Evolutionary conservation across 2,329 filamentous ascomycete species (phyloP).

Genomic region (Periconia digitata): DNA sequence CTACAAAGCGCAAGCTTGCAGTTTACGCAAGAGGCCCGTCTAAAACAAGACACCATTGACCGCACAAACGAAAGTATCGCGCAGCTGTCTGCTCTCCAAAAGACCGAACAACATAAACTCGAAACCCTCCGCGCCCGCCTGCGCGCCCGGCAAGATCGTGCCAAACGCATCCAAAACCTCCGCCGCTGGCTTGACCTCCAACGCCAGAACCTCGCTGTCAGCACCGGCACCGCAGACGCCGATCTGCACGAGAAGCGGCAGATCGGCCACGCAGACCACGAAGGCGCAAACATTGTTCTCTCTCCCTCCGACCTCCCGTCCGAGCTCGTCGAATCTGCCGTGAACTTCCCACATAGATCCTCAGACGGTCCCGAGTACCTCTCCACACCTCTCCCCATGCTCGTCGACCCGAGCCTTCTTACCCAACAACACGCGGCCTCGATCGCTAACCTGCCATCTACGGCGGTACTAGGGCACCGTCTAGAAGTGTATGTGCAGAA

Average conservation of each 20-base stretch:
- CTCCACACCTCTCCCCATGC: slow-evolving; percentile 24
- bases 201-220: slow-evolving; percentile 54
- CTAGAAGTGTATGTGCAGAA: slow-evolving; percentile 70
- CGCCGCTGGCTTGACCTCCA: slow-evolving; percentile 73
- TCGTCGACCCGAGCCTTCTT: slow-evolving; percentile 18
- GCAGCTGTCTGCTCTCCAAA: slow-evolving; percentile 75
- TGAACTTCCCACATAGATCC: slow-evolving; percentile 30
- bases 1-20: slow-evolving; percentile 76
- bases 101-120: slow-evolving; percentile 72
- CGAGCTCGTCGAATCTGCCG: slow-evolving; percentile 29
- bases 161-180: slow-evolving; percentile 76
- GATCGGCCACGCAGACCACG: slow-evolving; percentile 52
- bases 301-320: slow-evolving; percentile 30
- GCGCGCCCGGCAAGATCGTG: slow-evolving; percentile 64
- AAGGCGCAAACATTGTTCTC: slow-evolving; percentile 35
- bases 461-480: slow-evolving; percentile 60
- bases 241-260: slow-evolving; percentile 46
- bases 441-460: slow-evolving; percentile 38
- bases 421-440: slow-evolving; percentile 42
- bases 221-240: slow-evolving; percentile 28
- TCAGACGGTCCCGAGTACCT: slow-evolving; percentile 33
- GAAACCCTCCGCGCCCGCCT: slow-evolving; percentile 69
- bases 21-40: slow-evolving; percentile 77
- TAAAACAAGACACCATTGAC: slow-evolving; percentile 83
- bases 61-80: slow-evolving; percentile 78